Evolutionary conservation across 1,284 basidiomycete species (phyloP), one percentile per base, ranked within the genome.

Genomic region (Marasmius fiardii): DNA sequence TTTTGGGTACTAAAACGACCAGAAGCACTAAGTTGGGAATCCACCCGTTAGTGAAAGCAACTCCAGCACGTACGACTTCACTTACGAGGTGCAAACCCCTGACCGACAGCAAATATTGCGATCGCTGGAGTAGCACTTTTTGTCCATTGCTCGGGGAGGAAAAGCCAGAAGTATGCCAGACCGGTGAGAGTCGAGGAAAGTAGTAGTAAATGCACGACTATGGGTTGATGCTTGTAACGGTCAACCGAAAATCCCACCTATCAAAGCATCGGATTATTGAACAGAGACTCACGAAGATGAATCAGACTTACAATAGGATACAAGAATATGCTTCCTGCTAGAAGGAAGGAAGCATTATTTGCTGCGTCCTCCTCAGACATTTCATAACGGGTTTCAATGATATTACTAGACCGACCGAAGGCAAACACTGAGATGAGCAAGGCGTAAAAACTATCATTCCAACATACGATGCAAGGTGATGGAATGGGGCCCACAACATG

Each of bases 401-500:
- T 79, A 64, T 90, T 90, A n/a, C 88, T 90, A 44, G n/a, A 26
- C 23, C 60, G 11, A 53, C n/a, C n/a, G n/a, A n/a, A n/a, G 31
- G 43, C 44, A 28, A 49, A 16, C 50, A 53, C 5, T 34, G 31
- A 57, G 44, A 23, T 16, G 52, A 5, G 16, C n/a, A 23, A 37
- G 44, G 31, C 21, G 10, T 45, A 35, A 20, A 43, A 41, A n/a
- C 28, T 31, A 31, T 10, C 28, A 26, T 43, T 51, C 18, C 52
- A 26, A 6, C 84, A 65, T 64, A 88, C 86, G 90, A 78, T 16
- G 85, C 81, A 44, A 92, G 81, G 64, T 92, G 89, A 12, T 82
- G 82, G 65, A 91, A 92, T 0, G 90, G 90, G 14, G 81, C 75
- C 90, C 90, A 92, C 37, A 90, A 83, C 58, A 81, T 75, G n/a